Percentiles rank a stretch among this genome's conserved stretches.
Evolutionary conservation across 768 basidiomycete genomes (phyloP).

Genomic region (Boletus barrowsii): DNA sequence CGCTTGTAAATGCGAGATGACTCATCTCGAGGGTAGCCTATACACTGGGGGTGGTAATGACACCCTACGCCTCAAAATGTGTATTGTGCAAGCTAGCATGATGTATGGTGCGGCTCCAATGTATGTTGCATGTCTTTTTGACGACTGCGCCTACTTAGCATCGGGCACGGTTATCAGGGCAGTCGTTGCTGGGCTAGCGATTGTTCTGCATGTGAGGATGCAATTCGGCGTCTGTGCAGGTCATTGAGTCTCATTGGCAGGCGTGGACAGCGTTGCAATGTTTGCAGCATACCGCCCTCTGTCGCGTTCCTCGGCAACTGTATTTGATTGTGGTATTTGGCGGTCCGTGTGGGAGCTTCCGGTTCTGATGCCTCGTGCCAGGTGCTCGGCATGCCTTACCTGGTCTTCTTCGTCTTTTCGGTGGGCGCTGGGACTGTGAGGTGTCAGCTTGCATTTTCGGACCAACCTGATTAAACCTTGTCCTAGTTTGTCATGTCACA

Average conservation of each 20-base stretch:
- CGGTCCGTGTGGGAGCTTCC: neutral
- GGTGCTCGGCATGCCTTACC: slow-evolving; percentile 38
- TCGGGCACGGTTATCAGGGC: slow-evolving; percentile 32
- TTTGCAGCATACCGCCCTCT: slow-evolving; percentile 14
- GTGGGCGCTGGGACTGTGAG: slow-evolving; percentile 37
- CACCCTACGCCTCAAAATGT: slow-evolving; percentile 34
- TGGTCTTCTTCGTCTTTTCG: slow-evolving; percentile 42
- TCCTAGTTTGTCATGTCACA: slow-evolving; percentile 16
- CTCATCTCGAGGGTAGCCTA: slow-evolving; percentile 26
- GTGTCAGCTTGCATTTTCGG: slow-evolving; percentile 18
- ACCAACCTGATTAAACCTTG: slow-evolving; percentile 15
- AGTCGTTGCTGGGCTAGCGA: slow-evolving; percentile 37
- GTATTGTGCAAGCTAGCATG: slow-evolving; percentile 51
- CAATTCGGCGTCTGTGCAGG: neutral
- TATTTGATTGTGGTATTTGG: slow-evolving; percentile 24
- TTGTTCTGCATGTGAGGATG: slow-evolving; percentile 40
- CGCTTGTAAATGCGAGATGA: neutral
- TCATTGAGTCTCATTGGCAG: slow-evolving; percentile 22
- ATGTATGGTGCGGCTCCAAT: slow-evolving; percentile 52
- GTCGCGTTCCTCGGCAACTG: slow-evolving; percentile 26
- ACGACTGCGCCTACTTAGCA: neutral
- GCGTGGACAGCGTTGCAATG: slow-evolving; percentile 36
- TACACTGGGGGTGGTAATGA: slow-evolving; percentile 28
- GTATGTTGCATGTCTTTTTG: slow-evolving; percentile 31
- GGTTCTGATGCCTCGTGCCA: slow-evolving; percentile 20